Conservation (phyloP, 192 early-diverging fungal genomes). For the Backusella sp. region DNA sequence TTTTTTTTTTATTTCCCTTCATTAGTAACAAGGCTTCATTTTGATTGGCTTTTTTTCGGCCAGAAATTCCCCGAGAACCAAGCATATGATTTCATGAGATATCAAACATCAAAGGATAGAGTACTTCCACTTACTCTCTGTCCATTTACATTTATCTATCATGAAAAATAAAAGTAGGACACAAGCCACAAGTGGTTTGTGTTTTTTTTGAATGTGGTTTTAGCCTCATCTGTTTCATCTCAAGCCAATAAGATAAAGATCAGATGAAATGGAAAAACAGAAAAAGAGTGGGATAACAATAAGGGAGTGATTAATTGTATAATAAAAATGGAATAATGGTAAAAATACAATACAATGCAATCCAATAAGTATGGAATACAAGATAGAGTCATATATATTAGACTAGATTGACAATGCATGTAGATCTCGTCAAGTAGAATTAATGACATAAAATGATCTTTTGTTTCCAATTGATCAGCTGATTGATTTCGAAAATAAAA, state of each 20-base stretch:
- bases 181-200: background rate
- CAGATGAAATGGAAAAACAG: background rate
- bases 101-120: background rate
- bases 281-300: background rate
- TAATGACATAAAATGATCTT: too few species aligned
- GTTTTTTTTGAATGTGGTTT: background rate
- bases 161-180: background rate
- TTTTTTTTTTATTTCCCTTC: too few species aligned
- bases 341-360: too few species aligned
- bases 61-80: background rate
- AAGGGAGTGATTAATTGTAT: background rate
- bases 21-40: background rate
- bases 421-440: too few species aligned
- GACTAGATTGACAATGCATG: too few species aligned
- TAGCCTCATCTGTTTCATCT: conserved; percentile 7
- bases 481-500: background rate
- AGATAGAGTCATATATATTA: too few species aligned
- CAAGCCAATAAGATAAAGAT: background rate
- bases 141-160: too few species aligned
- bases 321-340: background rate
- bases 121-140: too few species aligned
- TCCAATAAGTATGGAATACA: too few species aligned
- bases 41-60: background rate
- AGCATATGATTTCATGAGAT: background rate
- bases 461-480: background rate